These are phyloP conservation scores for Lecanoromycetidae sp. DNA, from an alignment of 2,329 filamentous ascomycete genomes.

Conservation along the genomic window DNA sequence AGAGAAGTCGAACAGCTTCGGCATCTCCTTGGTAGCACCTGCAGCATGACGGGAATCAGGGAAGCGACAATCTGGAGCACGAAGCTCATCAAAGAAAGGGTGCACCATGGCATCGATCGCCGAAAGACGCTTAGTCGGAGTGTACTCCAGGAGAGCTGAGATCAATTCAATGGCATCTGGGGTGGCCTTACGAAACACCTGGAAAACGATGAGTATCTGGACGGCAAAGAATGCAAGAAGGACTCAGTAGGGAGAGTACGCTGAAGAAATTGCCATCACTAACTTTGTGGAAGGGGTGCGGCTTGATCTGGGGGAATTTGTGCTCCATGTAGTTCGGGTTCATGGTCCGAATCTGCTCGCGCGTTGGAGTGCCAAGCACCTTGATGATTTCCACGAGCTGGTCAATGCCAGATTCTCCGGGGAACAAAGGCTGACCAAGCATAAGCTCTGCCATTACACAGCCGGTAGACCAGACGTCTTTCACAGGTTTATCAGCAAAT, in stretches of 20 bases:
- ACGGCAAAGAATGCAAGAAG: constrained; percentile 1
- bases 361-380: constrained; percentile 87
- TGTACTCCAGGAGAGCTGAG: constrained; percentile 88
- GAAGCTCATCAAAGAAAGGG: constrained; percentile 94
- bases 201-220: constrained; percentile 19
- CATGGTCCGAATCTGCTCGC: constrained; percentile 98
- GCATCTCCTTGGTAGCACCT: constrained; percentile 67
- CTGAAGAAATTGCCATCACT: constrained; percentile 12
- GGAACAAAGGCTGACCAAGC: constrained; percentile 95
- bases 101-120: constrained; percentile 96
- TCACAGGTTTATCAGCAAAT: constrained; percentile 16
- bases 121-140: constrained; percentile 84
- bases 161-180: constrained; percentile 89
- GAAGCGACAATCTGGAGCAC: constrained; percentile 79
- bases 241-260: constrained; percentile 5
- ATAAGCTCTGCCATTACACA: constrained; percentile 99
- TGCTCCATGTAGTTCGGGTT: constrained; percentile 99
- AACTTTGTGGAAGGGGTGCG: constrained; percentile 93
- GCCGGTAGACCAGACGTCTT: constrained; percentile 98
- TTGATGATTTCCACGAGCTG: constrained; percentile 99
- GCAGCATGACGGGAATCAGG: constrained; percentile 88
- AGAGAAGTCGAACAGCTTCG: constrained; percentile 82
- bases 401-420: constrained; percentile 95
- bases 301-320: constrained; percentile 99
- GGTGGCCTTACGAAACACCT: constrained; percentile 94